Conservation (phyloP, 2,329 filamentous ascomycete species). For the Sporothrix humicola region DNA sequence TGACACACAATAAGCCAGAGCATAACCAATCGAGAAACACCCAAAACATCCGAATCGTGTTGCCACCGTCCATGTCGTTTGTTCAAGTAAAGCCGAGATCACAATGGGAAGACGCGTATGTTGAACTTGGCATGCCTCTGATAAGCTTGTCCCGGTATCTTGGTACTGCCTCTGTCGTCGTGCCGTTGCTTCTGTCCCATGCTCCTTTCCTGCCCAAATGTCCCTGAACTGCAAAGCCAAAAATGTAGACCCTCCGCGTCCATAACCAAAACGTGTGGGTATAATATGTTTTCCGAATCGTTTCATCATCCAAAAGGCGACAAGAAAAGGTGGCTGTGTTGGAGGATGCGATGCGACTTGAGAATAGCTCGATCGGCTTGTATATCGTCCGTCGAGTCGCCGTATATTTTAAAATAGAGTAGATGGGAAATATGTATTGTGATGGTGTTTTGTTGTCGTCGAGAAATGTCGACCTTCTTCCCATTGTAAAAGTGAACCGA, state of each 20-base stretch:
- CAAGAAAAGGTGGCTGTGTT: not conserved
- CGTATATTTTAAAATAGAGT: not conserved
- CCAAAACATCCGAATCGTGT: not conserved
- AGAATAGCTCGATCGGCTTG: not conserved
- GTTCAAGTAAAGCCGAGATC: not conserved
- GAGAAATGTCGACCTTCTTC: not conserved
- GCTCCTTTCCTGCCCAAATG: not conserved
- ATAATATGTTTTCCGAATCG: conserved; percentile 12
- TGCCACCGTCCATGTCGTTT: not conserved
- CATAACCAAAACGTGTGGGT: conserved; percentile 16
- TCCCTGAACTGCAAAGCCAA: not conserved
- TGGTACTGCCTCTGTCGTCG: not conserved
- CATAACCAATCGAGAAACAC: not conserved
- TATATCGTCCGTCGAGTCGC: conserved; percentile 3
- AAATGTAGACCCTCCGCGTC: conserved; percentile 16
- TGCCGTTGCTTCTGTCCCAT: not conserved
- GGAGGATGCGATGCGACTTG: not conserved
- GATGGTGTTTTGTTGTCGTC: not conserved
- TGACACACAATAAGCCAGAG: not conserved
- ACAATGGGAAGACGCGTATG: not conserved
- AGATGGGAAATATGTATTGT: not conserved
- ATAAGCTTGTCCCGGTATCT: not conserved
- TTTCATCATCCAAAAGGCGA: conserved; percentile 11
- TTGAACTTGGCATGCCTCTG: not conserved
- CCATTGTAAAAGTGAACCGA: not conserved